Conservation (phyloP, 2,329 filamentous ascomycete genomes). For the Pseudocercospora eumusae region DNA sequence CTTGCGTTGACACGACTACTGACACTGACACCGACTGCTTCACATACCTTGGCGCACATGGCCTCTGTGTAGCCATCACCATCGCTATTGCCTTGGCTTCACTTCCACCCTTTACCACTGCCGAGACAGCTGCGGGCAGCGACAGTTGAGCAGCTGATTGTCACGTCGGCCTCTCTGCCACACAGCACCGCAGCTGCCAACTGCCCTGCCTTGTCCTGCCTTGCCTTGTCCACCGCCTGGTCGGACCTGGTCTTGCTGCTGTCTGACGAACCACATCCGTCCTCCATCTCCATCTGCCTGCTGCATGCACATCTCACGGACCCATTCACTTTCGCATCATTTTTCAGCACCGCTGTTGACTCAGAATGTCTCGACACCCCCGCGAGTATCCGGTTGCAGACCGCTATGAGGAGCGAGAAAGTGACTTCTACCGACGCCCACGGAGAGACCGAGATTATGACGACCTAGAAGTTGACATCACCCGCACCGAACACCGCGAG, state of each 20-base stretch:
- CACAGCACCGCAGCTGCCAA: conserved; percentile 8
- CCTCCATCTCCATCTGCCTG: conserved; percentile 5
- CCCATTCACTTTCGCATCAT: conserved; percentile 13
- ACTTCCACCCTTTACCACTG: neutral
- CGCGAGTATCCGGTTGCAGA: conserved; percentile 40
- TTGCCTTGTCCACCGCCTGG: conserved; percentile 3
- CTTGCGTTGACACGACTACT: neutral
- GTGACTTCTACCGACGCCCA: conserved; percentile 42
- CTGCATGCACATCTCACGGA: conserved; percentile 9
- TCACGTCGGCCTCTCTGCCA: neutral
- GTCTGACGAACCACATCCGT: neutral
- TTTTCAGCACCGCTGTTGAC: conserved; percentile 14
- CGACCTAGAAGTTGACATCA: conserved; percentile 53
- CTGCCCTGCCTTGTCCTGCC: conserved; percentile 10
- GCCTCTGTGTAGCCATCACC: conserved; percentile 4
- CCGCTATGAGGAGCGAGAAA: conserved; percentile 52
- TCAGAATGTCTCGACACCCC: conserved; percentile 36
- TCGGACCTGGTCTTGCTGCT: neutral
- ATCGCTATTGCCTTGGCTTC: no score
- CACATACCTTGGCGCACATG: no score
- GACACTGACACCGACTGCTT: no score
- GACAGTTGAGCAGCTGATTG: neutral
- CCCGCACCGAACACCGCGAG: conserved; percentile 34
- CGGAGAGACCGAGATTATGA: conserved; percentile 50
- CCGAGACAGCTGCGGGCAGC: conserved; percentile 3